phyloP scores from a whole-genome alignment of 192 early-diverging fungal genomes.

The Coemansia sp. region DNA sequence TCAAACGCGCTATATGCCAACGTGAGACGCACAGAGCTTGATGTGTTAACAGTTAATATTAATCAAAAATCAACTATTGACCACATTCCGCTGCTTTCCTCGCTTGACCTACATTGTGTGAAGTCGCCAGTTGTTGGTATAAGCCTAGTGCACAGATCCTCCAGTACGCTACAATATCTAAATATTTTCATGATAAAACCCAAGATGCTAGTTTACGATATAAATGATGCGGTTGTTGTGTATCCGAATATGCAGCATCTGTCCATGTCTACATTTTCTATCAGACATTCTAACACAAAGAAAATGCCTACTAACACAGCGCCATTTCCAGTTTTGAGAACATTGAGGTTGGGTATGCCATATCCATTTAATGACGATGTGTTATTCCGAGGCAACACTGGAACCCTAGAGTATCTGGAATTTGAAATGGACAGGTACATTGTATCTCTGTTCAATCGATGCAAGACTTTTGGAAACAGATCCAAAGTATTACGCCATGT shows the following conservation, averaged over 20 bases:
- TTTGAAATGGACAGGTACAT: background rate
- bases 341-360: background rate
- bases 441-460: background rate
- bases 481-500: background rate
- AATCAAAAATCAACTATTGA: background rate
- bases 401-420: slow-evolving; percentile 4
- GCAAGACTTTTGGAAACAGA: background rate
- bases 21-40: background rate
- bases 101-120: too few relatives aligned
- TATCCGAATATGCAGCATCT: slow-evolving; percentile 8
- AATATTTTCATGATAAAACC: background rate
- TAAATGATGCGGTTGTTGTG: background rate
- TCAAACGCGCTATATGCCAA: too few relatives aligned
- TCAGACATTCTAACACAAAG: background rate
- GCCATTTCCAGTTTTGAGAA: background rate
- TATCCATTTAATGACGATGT: slow-evolving; percentile 15
- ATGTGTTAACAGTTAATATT: background rate
- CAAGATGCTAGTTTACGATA: background rate
- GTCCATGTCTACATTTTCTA: background rate
- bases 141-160: background rate
- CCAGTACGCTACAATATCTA: background rate
- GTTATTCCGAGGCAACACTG: slow-evolving; percentile 5
- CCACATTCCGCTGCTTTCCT: too few relatives aligned
- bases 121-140: background rate
- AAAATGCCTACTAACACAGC: background rate